Base-by-base conservation (phyloP, 495 filamentous ascomycete species). In the Aspergillus wentii region DNA sequence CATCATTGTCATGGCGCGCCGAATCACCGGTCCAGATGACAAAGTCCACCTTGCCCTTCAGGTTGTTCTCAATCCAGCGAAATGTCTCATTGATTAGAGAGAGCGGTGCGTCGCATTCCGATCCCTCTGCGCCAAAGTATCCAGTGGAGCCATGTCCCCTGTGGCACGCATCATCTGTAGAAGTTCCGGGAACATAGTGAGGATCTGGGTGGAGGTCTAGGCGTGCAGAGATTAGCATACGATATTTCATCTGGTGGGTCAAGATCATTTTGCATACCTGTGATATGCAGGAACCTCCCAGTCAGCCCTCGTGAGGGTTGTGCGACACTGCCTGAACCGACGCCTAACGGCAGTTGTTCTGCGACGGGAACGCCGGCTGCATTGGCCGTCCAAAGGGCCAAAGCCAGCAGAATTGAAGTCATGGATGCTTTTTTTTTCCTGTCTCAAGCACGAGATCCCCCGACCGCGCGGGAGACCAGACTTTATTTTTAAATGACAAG, bases 1-100 rank as follows among this genome's bases (percentile, higher is more conserved):
- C 88, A 52, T 98, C 92, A 61, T 83, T 94, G 59, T 96, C 92
- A 59, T 98, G 92, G 42, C 94, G 79, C 20, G 88, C 91, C 15
- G 87, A 94, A 59, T 99, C 92, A 38, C 92, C 92, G 1, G 94
- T 97, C 94, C 94, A 99, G 35, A 99, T 69, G 26, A 97, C 83
- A 54, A 99, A 99, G 62, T 99, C 92, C 35, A 99, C 74, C 8
- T 79, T 57, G 63, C 87, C 86, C 53, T 78, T 85, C 23, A 99
- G 51, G 48, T 95, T 83, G 18, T 80, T 72, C n/a, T 79, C 71
- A 37, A 99, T 85, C 92, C 92, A 99, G 41, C 79, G 72, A 59
- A 97, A 90, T 0, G 94, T 97, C 53, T 80, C 86, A 61, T 97
- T 83, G 33, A 97, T 68, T 8, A 99, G 76, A 1, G 80, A 60